These are phyloP conservation scores for Aspergillus versicolor DNA, from an alignment of 2,329 filamentous ascomycete species.

Conservation along the genomic window DNA sequence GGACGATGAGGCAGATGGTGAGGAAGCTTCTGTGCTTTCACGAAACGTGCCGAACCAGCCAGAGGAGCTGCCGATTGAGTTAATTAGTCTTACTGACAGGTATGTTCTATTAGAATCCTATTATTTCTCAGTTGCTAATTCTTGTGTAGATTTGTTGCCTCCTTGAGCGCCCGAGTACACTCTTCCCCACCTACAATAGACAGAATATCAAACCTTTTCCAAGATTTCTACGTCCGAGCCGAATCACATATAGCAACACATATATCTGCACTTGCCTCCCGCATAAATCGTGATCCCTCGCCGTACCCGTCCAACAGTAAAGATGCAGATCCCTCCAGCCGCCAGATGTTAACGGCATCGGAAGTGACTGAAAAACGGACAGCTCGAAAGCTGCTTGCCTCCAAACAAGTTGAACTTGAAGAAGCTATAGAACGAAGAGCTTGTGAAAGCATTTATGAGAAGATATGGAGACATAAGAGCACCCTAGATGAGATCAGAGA, in stretches of 20 bases:
- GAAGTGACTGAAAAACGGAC: slow-evolving; percentile 80
- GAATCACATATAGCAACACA: slow-evolving; percentile 83
- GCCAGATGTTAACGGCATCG: slow-evolving; percentile 86
- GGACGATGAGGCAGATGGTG: slow-evolving; percentile 30
- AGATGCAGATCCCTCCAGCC: slow-evolving; percentile 50
- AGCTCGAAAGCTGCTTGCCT: slow-evolving; percentile 73
- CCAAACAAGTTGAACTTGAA: slow-evolving; percentile 74
- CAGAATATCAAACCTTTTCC: slow-evolving; percentile 79
- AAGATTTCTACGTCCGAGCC: slow-evolving; percentile 86
- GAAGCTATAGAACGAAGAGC: slow-evolving; percentile 87
- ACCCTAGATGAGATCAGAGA: slow-evolving; percentile 94
- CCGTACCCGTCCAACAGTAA: slow-evolving; percentile 55
- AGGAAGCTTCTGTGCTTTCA: slow-evolving; percentile 36
- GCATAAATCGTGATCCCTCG: slow-evolving; percentile 68
- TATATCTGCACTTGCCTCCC: slow-evolving; percentile 73
- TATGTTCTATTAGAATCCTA: slow-evolving; percentile 36
- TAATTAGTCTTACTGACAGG: slow-evolving; percentile 87
- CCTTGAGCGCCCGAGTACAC: slow-evolving; percentile 82
- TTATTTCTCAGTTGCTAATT: slow-evolving; percentile 6
- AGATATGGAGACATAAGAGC: slow-evolving; percentile 86
- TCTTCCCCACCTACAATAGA: slow-evolving; percentile 80
- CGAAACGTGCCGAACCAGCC: slow-evolving; percentile 62
- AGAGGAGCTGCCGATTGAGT: slow-evolving; percentile 89
- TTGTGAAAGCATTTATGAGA: slow-evolving; percentile 80
- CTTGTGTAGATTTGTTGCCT: slow-evolving; percentile 76